Evolutionary conservation across 208 protist genomes (phyloP), one percentile per base, ranked within the genome.

Genomic region (Crithidia expoeki): DNA sequence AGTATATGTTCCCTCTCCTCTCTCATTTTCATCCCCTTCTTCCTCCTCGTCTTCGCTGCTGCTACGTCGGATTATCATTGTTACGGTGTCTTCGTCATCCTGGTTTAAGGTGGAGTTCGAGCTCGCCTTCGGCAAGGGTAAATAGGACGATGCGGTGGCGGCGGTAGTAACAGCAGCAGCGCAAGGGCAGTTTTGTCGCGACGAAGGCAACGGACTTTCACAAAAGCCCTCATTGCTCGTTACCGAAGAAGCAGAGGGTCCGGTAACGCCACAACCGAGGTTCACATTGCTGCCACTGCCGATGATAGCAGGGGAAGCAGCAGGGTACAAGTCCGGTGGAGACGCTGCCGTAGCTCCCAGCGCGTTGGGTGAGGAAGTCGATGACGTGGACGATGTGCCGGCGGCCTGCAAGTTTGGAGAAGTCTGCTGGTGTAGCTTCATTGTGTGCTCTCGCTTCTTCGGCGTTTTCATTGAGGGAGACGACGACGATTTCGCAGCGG

Each of bases 1-100:
- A 40, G 9, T 40, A 12, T 4, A 34, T 9, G 7, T 9, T 30
- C 9, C 9, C 55, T 4, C 19, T 25, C 19, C 55, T 16, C 33
- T 28, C 34, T 60, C 53, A 16, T 32, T 23, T 3, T 32, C 56
- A 17, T 33, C 56, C 5, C 11, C 27, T 19, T 38, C 28, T 4
- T 23, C 52, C 6, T 16, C 52, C 21, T 19, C 30, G 32, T 46
- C 49, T 16, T 38, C 34, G 46, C 46, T 65, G 60, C 46, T 65
- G 60, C 60, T 65, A 32, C 46, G 60, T 32, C 60, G 60, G 17
- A 65, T 30, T 2, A 65, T 55, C 60, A 55, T 65, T 10, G 60
- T 55, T 4, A 55, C 60, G 14, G 21, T 64, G 30, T 64, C 59
- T 11, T 65, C 60, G 32, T 65, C 60, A 28, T 65, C 60, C 12